Conservation (phyloP, 169 alveolate species). For the Plasmodium yoelii region DNA sequence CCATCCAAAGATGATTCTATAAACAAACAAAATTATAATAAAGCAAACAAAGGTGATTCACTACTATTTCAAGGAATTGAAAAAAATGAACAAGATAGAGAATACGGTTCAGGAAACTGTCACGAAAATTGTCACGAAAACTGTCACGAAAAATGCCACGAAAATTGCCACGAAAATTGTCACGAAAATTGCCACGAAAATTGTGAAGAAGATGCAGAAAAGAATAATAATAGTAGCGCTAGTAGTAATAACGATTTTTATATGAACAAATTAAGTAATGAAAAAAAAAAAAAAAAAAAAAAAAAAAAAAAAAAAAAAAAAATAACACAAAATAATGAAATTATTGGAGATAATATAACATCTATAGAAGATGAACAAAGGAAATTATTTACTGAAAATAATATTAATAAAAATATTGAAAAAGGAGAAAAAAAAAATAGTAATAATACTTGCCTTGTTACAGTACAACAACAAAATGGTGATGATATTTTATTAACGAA, state of each 20-base stretch:
- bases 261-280: neutral
- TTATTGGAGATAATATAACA: neutral
- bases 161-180: neutral
- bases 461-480: too few species aligned
- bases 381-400: neutral
- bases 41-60: neutral
- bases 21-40: neutral
- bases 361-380: neutral
- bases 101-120: neutral
- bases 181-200: neutral
- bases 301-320: conserved; percentile 14
- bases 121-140: neutral
- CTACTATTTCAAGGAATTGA: neutral
- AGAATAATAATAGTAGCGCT: neutral
- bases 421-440: neutral
- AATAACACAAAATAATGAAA: conserved; percentile 6
- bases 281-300: conserved; percentile 13
- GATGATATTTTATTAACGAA: too few species aligned
- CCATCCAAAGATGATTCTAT: conserved; percentile 1
- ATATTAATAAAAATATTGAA: neutral
- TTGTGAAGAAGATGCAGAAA: conserved; percentile 13
- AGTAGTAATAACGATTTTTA: conserved; percentile 7
- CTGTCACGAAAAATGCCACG: too few species aligned
- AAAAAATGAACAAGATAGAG: conserved; percentile 4
- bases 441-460: too few species aligned